Evolutionary conservation across 2,329 filamentous ascomycete genomes (phyloP).

Genomic region (Fusarium sp.): DNA sequence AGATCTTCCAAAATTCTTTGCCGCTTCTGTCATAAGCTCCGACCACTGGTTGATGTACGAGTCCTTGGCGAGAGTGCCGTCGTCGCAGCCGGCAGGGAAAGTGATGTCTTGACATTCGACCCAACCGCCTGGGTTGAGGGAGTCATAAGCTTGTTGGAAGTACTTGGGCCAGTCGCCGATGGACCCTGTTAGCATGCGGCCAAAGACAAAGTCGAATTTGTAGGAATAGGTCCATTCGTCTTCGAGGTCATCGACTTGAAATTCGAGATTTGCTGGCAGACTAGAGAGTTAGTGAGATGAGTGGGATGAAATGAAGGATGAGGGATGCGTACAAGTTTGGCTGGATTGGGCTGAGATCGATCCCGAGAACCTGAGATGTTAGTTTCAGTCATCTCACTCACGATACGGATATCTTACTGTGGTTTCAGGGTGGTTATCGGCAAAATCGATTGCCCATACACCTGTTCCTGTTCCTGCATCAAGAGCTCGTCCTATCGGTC

Average conservation of each 20-base stretch:
- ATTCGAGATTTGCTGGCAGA: slow-evolving; percentile 61
- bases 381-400: background rate
- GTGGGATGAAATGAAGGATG: background rate
- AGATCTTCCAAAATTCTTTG: slow-evolving; percentile 46
- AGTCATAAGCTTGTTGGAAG: slow-evolving; percentile 52
- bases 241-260: slow-evolving; percentile 58
- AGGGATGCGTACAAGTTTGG: slow-evolving; percentile 47
- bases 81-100: slow-evolving; percentile 54
- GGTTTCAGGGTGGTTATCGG: slow-evolving; percentile 48
- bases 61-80: slow-evolving; percentile 51
- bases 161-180: slow-evolving; percentile 52
- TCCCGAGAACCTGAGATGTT: slow-evolving; percentile 49
- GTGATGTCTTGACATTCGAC: slow-evolving; percentile 57
- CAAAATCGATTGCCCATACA: slow-evolving; percentile 59
- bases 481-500: slow-evolving; percentile 48
- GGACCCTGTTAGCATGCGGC: slow-evolving; percentile 53
- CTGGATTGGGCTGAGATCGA: slow-evolving; percentile 58
- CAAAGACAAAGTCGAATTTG: slow-evolving; percentile 57
- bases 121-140: slow-evolving; percentile 57
- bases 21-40: slow-evolving; percentile 47
- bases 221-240: slow-evolving; percentile 54
- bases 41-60: slow-evolving; percentile 47
- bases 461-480: slow-evolving; percentile 64
- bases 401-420: slow-evolving; percentile 24
- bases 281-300: slow-evolving; percentile 35